A percentile compares a stretch with the other conserved stretches of the same genome.
phyloP scores from a whole-genome alignment of 495 filamentous ascomycete species.

The Tuber melanosporum region DNA sequence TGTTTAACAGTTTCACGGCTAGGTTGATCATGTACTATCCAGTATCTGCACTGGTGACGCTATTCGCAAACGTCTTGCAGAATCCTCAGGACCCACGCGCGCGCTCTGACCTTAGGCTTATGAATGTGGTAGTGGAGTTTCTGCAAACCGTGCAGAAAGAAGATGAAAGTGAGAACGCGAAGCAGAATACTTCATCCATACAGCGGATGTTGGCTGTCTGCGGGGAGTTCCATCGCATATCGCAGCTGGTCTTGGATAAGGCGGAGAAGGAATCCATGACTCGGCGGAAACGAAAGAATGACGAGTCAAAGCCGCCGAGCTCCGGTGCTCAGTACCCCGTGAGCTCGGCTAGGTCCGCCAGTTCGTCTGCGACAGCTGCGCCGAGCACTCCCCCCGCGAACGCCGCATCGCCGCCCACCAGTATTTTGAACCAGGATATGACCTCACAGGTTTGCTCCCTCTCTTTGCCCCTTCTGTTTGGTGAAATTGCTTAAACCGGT shows the following conservation, averaged over 20 bases:
- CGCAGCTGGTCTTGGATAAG: conserved; percentile 84
- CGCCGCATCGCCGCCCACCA: conserved; percentile 28
- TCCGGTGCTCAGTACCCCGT: conserved; percentile 16
- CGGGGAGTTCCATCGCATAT: conserved; percentile 91
- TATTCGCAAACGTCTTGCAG: conserved; percentile 95
- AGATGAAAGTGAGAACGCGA: conserved; percentile 49
- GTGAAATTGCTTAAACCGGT: conserved; percentile 1
- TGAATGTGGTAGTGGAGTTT: conserved; percentile 89
- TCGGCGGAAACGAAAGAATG: conserved; percentile 71
- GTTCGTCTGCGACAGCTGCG: conserved; percentile 5
- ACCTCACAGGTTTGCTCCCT: conserved; percentile 25
- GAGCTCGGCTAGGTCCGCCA: conserved; percentile 13
- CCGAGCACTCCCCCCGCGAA: conserved; percentile 13
- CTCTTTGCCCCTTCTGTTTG: background rate
- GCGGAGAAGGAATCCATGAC: conserved; percentile 72
- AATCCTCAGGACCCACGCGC: conserved; percentile 87
- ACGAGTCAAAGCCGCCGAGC: conserved; percentile 18
- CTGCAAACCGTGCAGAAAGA: conserved; percentile 62
- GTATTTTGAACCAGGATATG: conserved; percentile 36
- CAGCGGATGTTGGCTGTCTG: conserved; percentile 89
- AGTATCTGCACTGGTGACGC: conserved; percentile 86
- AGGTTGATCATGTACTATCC: conserved; percentile 97
- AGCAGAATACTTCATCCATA: conserved; percentile 67
- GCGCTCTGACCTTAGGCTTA: conserved; percentile 78
- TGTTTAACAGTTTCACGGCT: conserved; percentile 13